Base-by-base conservation (phyloP, 78 protist genomes). In the Goniomonas avonlea region DNA sequence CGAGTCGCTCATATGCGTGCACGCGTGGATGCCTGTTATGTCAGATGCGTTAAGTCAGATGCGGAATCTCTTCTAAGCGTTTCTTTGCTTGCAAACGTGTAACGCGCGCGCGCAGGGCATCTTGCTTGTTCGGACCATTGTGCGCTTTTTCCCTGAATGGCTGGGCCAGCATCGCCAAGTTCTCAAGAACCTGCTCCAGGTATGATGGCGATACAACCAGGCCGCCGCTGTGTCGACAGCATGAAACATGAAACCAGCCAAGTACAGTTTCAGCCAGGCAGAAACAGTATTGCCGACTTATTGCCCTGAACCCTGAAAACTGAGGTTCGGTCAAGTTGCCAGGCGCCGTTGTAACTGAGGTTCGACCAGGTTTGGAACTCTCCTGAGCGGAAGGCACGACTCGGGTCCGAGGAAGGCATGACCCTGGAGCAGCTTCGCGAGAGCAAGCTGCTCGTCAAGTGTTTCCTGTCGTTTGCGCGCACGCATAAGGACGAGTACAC, bases 361-460 rank as follows among this genome's bases (percentile, higher is more conserved):
- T n/a, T n/a, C n/a, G n/a, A n/a, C n/a, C n/a, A n/a, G n/a, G n/a
- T 82, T 23, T 82, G 85, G 85, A 5, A 27, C n/a, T 63, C 70
- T 31, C 23, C 41, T 5, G 80, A 73, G 45, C 85, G 85, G 23
- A 0, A 1, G 31, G 53, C 31, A 69, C 55, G 85, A 43, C 41
- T 82, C 18, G 20, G 8, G 40, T 15, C 18, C 40, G 85, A 82
- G 77, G 61, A 60, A 66, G 31, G 29, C 21, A 39, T 61, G 63
- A 18, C 63, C 21, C 39, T 82, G 7, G 81, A 63, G n/a, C 80
- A 73, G 11, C n/a, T 73, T 18, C 35, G 25, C 9, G 93, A 88
- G 63, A 50, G 87, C 3, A 87, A 88, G 81, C 63, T 82, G 38
- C 2, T 92, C 35, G 82, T 85, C 41, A 85, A 92, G 77, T 85